Base-by-base conservation (phyloP, 177 flowering plant genomes). In the Tripterygium wilfordii region DNA sequence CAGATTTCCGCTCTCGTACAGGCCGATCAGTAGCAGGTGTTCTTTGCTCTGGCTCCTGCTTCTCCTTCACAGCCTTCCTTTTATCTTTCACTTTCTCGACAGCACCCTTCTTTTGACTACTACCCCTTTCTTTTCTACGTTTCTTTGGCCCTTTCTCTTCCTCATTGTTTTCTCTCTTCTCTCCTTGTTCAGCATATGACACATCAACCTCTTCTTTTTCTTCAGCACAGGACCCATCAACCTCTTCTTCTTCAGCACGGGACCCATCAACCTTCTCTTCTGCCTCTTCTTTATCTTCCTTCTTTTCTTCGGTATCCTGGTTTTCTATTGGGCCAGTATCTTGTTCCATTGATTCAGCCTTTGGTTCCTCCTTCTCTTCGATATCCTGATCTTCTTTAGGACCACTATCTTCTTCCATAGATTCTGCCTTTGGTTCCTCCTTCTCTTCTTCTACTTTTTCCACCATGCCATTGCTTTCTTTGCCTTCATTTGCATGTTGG, bases 1-100 rank as follows among this genome's bases (percentile, higher is more conserved):
- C 96, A 31, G 95, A 78, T 58, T 85, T 92, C 23, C 98, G 65
- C 68, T 92, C 96, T 9, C 98, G 88, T 25, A 80, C 83, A 48
- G 98, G 98, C n/a, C 98, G 92, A 29, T 82, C 87, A 50, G 46
- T 36, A 3, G 64, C 63, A 18, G 88, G 95, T 36, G 85, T 76
- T 53, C 53, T 78, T 14, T 54, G 77, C 58, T 68, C 82, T 42
- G 57, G 56, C 28, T 54, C 71, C 65, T 72, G 72, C 51, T 72
- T 70, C 24, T 48, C 65, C 52, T 54, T 49, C 19, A 20, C 51
- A 26, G 56, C 53, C 45, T 54, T 65, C 29, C 43, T 59, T 49
- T 62, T 70, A 27, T 28, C 61, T 37, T 47, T 50, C n/a, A 14
- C 51, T 56, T 66, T 74, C 42, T 48, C 47, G 16, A 17, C 54